phyloP scores from a whole-genome alignment of 257 asterid genomes.

The Solanum chiquidenum region DNA sequence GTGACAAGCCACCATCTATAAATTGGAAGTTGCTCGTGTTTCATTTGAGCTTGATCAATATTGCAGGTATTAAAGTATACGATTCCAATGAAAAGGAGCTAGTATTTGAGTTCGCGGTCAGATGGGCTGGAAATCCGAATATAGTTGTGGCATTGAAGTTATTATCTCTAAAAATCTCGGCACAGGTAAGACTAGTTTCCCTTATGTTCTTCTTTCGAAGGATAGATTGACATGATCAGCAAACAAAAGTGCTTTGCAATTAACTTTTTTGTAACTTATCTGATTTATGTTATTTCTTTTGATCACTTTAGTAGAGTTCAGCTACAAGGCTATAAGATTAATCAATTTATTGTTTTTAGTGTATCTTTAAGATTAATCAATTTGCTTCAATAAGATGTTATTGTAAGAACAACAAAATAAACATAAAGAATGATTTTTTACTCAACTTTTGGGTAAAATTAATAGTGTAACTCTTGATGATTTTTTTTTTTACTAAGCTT shows the following conservation, averaged over 20 bases:
- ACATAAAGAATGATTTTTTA: background rate
- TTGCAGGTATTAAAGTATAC: slow-evolving; percentile 57
- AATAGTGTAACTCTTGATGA: background rate
- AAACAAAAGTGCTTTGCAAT: background rate
- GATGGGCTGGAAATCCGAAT: slow-evolving; percentile 77
- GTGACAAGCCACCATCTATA: background rate
- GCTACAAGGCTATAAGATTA: background rate
- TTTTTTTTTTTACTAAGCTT: background rate
- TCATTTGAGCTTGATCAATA: background rate
- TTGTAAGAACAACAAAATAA: background rate
- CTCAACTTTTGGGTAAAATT: background rate
- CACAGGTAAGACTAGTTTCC: slow-evolving; percentile 45
- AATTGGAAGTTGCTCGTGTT: background rate
- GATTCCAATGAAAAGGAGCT: slow-evolving; percentile 63
- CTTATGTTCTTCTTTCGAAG: background rate
- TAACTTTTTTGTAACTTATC: background rate
- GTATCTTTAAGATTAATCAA: background rate
- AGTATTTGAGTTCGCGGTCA: slow-evolving; percentile 51
- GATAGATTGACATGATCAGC: background rate
- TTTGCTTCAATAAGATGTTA: background rate
- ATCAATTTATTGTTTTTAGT: background rate
- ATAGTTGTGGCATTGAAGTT: slow-evolving; percentile 33
- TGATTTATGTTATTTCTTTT: background rate
- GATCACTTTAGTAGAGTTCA: background rate
- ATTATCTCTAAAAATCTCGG: slow-evolving; percentile 22